Conservation (phyloP, 2,329 filamentous ascomycete genomes). For the Monosporascus cannonballus region DNA sequence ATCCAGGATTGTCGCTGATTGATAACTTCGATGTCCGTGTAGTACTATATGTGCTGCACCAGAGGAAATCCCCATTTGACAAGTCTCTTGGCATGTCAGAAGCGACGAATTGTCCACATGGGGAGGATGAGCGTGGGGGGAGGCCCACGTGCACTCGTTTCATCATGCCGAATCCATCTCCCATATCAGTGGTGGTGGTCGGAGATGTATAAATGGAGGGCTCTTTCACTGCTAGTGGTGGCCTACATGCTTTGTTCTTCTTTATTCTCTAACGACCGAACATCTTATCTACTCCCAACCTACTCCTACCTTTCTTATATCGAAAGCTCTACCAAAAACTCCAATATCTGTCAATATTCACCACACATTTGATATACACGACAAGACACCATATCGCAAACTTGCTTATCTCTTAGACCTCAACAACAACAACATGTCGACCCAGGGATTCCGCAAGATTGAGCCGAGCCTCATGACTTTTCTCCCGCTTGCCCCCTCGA, state of each 20-base stretch:
- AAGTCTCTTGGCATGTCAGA: background rate
- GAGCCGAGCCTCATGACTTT: slow-evolving; percentile 35
- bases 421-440: slow-evolving; percentile 12
- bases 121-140: background rate
- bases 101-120: background rate
- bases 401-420: background rate
- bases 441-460: slow-evolving; percentile 16
- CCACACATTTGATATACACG: slow-evolving; percentile 1
- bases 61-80: background rate
- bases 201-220: background rate
- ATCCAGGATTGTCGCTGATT: background rate
- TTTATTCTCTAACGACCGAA: background rate
- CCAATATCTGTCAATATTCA: too few species aligned
- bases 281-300: too few species aligned
- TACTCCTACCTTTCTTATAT: too few species aligned
- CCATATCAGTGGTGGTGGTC: too few species aligned
- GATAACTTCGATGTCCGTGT: background rate
- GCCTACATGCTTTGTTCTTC: background rate
- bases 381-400: slow-evolving; percentile 8
- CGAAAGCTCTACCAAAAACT: too few species aligned
- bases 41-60: background rate
- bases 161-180: too few species aligned
- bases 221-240: background rate
- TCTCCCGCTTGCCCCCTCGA: slow-evolving; percentile 53
- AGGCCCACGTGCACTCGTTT: background rate